Percentiles rank a stretch among this genome's conserved stretches.
These are phyloP conservation scores for Dichomitus squalens DNA, from an alignment of 1,284 basidiomycete species.

Conservation along the genomic window DNA sequence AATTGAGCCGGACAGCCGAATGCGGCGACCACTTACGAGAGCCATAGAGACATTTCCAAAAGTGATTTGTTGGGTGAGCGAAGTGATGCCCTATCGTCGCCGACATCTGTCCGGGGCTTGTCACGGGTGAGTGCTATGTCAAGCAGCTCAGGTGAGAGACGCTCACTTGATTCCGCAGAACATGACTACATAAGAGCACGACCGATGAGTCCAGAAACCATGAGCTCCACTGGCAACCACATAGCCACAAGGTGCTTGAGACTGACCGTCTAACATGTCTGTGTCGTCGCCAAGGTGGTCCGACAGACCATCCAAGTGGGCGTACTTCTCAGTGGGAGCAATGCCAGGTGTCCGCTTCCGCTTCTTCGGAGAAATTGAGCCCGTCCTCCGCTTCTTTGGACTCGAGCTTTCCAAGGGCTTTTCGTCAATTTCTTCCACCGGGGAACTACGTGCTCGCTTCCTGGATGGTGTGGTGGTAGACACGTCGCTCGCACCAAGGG, in stretches of 20 bases:
- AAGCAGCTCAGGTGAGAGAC: neutral
- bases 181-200: slow-evolving; percentile 24
- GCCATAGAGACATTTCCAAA: slow-evolving; percentile 60
- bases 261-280: slow-evolving; percentile 43
- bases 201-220: neutral
- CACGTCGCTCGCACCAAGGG: neutral
- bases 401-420: neutral
- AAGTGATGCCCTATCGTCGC: slow-evolving; percentile 72
- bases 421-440: neutral
- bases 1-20: neutral
- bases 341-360: slow-evolving; percentile 24
- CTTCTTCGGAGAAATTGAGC: neutral
- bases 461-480: neutral
- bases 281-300: slow-evolving; percentile 41
- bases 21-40: slow-evolving; percentile 43
- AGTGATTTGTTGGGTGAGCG: slow-evolving; percentile 71
- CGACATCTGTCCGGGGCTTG: slow-evolving; percentile 60
- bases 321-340: slow-evolving; percentile 36
- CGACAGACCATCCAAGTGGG: slow-evolving; percentile 37
- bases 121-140: neutral
- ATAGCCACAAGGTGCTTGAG: neutral
- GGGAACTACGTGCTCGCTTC: slow-evolving; percentile 7
- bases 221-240: neutral
- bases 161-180: slow-evolving; percentile 38
- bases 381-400: neutral